Conservation (phyloP, 1,284 basidiomycete genomes). For the Anthracocystis setariae region DNA sequence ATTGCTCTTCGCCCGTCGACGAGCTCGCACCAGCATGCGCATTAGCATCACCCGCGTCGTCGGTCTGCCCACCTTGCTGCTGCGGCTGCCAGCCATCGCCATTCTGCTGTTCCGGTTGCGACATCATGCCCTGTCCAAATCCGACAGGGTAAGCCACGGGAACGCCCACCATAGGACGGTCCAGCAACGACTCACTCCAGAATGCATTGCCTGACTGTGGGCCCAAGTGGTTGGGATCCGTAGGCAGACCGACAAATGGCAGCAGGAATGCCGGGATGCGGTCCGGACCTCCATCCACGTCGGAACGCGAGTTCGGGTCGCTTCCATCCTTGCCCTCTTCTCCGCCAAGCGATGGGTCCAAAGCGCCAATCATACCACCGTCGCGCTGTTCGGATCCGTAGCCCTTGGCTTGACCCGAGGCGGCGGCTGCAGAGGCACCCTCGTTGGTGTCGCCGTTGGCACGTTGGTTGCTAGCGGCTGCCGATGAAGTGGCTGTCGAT, state of each 20-base stretch:
- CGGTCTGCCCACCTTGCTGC: slow-evolving; percentile 16
- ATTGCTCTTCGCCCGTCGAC: not conserved
- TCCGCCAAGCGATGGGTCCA: slow-evolving; percentile 31
- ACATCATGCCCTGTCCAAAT: slow-evolving; percentile 27
- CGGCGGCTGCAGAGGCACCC: not conserved
- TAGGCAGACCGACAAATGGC: slow-evolving; percentile 49
- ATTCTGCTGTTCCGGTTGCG: slow-evolving; percentile 28
- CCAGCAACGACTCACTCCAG: slow-evolving; percentile 49
- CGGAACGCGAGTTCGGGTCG: slow-evolving; percentile 16
- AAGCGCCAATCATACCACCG: slow-evolving; percentile 21
- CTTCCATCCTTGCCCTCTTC: slow-evolving; percentile 9
- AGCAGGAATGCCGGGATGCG: slow-evolving; percentile 41
- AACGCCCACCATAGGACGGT: slow-evolving; percentile 42
- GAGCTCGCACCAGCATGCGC: slow-evolving; percentile 4
- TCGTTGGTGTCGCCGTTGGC: slow-evolving; percentile 14
- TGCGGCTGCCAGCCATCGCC: slow-evolving; percentile 21
- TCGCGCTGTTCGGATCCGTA: slow-evolving; percentile 11
- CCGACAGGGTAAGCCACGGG: slow-evolving; percentile 47
- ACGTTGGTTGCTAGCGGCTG: slow-evolving; percentile 8
- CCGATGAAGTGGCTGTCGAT: slow-evolving; percentile 10
- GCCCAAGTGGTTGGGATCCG: slow-evolving; percentile 39
- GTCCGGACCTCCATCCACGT: slow-evolving; percentile 35
- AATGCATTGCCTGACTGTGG: slow-evolving; percentile 38
- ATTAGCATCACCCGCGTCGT: not conserved
- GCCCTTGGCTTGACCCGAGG: slow-evolving; percentile 4